Conservation (phyloP, 176 grass and related monocot species). For the Poa annua region DNA sequence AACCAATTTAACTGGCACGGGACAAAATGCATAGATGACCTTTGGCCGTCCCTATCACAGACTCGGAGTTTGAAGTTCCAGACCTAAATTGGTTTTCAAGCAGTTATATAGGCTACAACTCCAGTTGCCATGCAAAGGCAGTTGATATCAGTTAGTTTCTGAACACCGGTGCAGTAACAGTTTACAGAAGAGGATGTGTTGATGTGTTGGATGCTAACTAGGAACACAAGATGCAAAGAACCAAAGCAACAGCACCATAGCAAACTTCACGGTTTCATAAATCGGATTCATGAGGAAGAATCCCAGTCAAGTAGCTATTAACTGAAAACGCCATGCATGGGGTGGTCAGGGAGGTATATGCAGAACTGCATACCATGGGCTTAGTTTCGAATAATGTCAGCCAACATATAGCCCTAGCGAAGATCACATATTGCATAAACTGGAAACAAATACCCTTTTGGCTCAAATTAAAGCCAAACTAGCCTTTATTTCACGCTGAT, state of each 20-base stretch:
- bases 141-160: constrained; percentile 9
- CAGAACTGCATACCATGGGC: background rate
- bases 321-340: background rate
- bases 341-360: background rate
- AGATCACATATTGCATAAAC: background rate
- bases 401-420: background rate
- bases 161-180: background rate
- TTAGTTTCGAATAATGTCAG: background rate
- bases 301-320: background rate
- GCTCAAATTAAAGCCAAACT: background rate
- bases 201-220: background rate
- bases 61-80: background rate
- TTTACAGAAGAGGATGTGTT: background rate
- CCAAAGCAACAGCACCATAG: background rate
- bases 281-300: background rate
- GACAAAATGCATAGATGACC: background rate
- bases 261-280: background rate
- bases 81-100: background rate
- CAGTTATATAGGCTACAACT: background rate
- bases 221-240: background rate
- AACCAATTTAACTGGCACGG: background rate
- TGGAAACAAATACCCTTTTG: background rate
- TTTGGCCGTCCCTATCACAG: background rate
- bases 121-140: background rate
- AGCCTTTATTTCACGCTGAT: background rate